Evolutionary conservation across 331 rosid species (phyloP).

Genomic region (Rosa hybrid): DNA sequence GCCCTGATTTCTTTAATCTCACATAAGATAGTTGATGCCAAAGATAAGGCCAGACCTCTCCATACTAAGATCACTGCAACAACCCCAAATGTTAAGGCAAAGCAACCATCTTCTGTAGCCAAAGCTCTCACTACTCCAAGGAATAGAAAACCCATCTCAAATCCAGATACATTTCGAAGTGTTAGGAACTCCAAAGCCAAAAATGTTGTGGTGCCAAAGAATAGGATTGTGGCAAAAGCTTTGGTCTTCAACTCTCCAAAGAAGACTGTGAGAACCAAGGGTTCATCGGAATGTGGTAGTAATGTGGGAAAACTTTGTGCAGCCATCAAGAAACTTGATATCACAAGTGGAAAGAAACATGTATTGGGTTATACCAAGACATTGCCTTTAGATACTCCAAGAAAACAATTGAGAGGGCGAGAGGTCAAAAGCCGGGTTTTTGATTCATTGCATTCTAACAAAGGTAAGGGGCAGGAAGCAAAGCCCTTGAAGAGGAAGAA

Average conservation of each 20-base stretch:
- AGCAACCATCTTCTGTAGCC: constrained; percentile 40
- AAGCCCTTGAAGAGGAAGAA: constrained; percentile 50
- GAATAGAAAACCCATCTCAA: constrained; percentile 60
- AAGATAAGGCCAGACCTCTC: constrained; percentile 41
- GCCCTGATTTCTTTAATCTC: constrained; percentile 67
- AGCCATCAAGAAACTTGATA: constrained; percentile 80
- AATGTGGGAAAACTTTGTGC: constrained; percentile 60
- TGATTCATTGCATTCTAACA: constrained; percentile 51
- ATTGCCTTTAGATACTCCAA: constrained; percentile 40
- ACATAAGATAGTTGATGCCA: constrained; percentile 38
- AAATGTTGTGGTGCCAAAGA: constrained; percentile 54
- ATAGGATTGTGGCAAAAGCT: constrained; percentile 56
- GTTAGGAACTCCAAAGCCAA: constrained; percentile 59
- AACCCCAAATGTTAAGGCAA: constrained; percentile 69
- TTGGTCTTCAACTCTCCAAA: constrained; percentile 79
- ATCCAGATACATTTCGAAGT: constrained; percentile 61
- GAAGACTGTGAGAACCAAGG: constrained; percentile 47
- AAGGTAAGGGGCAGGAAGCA: constrained; percentile 43
- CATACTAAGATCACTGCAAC: constrained; percentile 41
- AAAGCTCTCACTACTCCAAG: constrained; percentile 87
- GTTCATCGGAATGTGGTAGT: constrained; percentile 48
- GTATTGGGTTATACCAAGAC: constrained; percentile 35
- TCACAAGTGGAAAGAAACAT: constrained; percentile 56
- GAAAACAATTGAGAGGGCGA: constrained; percentile 64
- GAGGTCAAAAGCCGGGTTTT: constrained; percentile 89